A percentile compares a stretch with the other conserved stretches of the same genome.
These are phyloP conservation scores for Fraxinus xanthoxyloides DNA, from an alignment of 305 asterid genomes.

Conservation along the genomic window DNA sequence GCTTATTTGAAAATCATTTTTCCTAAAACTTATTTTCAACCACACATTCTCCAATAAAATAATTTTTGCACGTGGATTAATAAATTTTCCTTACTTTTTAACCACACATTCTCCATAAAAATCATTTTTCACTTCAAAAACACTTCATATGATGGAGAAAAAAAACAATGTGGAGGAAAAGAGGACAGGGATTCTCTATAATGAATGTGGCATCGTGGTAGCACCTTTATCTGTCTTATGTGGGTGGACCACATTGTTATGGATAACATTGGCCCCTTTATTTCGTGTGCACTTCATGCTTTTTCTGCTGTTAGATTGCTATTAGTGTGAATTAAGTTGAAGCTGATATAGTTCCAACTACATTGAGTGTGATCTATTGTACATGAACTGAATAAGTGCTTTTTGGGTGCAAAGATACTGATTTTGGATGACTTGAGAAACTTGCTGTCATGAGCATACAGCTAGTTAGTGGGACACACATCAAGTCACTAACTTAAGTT, in stretches of 20 bases:
- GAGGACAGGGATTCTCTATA: slow-evolving; percentile 9
- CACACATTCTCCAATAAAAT: not conserved
- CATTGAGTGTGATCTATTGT: not conserved
- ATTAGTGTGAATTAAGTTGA: not conserved
- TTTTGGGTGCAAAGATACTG: not conserved
- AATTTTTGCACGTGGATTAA: not conserved
- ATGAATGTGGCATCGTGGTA: slow-evolving; percentile 9
- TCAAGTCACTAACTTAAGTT: not conserved
- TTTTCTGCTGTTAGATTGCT: not conserved
- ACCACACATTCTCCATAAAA: not conserved
- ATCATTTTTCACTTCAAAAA: not conserved
- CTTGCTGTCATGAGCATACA: not conserved
- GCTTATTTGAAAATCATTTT: not conserved
- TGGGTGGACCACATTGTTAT: not conserved
- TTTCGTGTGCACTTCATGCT: not conserved
- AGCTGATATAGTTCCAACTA: not conserved
- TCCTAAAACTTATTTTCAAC: not conserved
- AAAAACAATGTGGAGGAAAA: slow-evolving; percentile 13
- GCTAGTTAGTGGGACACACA: not conserved
- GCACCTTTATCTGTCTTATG: not conserved
- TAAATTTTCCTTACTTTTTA: not conserved
- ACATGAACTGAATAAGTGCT: not conserved
- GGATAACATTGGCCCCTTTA: not conserved
- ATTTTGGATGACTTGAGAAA: not conserved
- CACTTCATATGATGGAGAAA: not conserved